Evolutionary conservation across 176 grass and related monocot genomes (phyloP), one percentile per base, ranked within the genome.

Genomic region (Eleusine indica): DNA sequence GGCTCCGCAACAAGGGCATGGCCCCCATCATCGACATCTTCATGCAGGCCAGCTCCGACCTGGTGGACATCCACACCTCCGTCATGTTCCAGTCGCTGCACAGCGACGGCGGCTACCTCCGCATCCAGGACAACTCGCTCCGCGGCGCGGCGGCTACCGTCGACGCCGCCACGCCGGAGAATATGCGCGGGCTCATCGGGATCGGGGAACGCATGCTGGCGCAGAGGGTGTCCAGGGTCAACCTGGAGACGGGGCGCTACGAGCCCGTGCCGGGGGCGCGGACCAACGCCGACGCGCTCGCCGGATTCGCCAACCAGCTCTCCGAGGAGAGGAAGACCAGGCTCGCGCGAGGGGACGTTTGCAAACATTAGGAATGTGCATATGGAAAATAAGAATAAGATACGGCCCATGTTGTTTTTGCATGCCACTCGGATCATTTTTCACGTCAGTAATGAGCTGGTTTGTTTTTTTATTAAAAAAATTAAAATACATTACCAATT

Each of bases 41-140:
- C 85, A 84, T 80, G 54, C 83, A 90, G 1, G 90, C 88, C 4
- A 91, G 80, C 70, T 87, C 91, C 0, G 86, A 92, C 85, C 83
- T 96, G 17, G 94, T 93, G 0, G 94, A 96, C 85, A 82, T 90
- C 78, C 83, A 96, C 80, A 68, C 80, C 22, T 75, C 88, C 21
- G 86, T 87, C 39, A 32, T 91, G 67, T 93, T 96, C 73, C 84
- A 87, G 71, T 85, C 86, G 28, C 86, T 93, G 19, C 83, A 80
- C 63, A 84, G 85, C 72, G 66, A 91, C 28, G 22, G 70, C 9
- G 53, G 85, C 67, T 96, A 96, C 84, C 86, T 96, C 9, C 91
- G 91, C 51, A 91, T 96, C 65, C 93, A 93, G 89, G 88, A 87
- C 54, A 78, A 83, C 83, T 71, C 87, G 14, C 85, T 94, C 54